Base-by-base conservation (phyloP, 2,329 filamentous ascomycete species). In the Tolypocladium tundrense region DNA sequence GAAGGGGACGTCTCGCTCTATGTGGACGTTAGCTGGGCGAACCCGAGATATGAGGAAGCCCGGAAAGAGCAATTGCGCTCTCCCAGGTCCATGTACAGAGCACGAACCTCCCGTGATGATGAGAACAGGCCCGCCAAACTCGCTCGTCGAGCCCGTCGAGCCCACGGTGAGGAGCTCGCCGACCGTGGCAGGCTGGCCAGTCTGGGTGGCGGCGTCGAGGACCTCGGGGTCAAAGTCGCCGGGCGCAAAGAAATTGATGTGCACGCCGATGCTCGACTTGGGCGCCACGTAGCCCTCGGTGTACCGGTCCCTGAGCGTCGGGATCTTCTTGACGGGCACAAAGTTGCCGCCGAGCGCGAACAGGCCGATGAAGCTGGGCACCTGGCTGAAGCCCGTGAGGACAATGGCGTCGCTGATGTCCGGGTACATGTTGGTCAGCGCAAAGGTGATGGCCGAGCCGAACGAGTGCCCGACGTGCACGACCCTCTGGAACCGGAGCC, bases 391-490 rank as follows among this genome's bases (percentile, higher is more conserved):
- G 1, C 85, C 85, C 1, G 84, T 86, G 8, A 88, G 74, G 55
- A 85, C 70, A 45, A 87, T 73, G 43, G 78, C 82, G 60, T 87
- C 79, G 42, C 79, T 82, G 58, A 81, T 71, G 57, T 75, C 65
- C 1, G 83, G 82, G 63, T 83, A 73, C 58, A 72, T 66, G 53
- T 75, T 75, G 9, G 80, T 78, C 24, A 88, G 73, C 53, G 71
- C 76, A 68, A 83, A 85, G 2, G 78, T 80, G 63, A 83, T 80
- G 7, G 78, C 70, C 0, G 83, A 84, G 39, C 85, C 85, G 63
- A 85, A 88, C 0, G 80, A 84, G 72, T 88, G 84, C 14, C 85
- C 85, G 19, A 85, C 75, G 66, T 88, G 84, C 10, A 84, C 72
- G 31, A 83, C 71, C 64, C 79, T 77, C 51, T 65, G 58, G 62